Percentiles rank a stretch among this genome's conserved stretches.
Conservation (phyloP, 306 rosid genomes). For the Heteromeles arbutifolia region DNA sequence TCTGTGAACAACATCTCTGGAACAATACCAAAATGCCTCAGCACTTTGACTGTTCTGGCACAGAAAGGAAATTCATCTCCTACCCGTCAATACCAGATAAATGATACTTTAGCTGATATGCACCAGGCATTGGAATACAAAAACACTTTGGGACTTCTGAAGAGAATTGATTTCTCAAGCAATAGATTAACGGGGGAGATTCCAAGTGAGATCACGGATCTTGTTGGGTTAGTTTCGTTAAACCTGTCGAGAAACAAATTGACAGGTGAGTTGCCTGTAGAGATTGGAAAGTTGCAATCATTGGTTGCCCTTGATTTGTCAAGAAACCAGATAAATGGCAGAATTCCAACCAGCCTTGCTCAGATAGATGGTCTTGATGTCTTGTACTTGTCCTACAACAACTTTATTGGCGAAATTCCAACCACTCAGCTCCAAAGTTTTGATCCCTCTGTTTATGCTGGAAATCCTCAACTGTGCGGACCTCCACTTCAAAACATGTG, state of each 20-base stretch:
- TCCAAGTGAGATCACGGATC: too few species aligned
- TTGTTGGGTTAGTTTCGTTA: neutral
- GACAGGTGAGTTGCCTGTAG: neutral
- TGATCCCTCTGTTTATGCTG: neutral
- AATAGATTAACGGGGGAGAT: neutral
- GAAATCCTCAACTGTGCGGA: constrained; percentile 12
- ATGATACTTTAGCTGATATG: too few species aligned
- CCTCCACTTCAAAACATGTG: neutral
- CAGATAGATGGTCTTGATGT: neutral
- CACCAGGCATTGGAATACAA: too few species aligned
- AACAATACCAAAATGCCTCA: neutral
- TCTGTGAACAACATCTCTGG: constrained; percentile 1
- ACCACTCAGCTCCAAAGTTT: neutral
- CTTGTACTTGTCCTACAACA: neutral
- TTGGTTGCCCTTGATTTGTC: constrained; percentile 8
- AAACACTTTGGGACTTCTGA: neutral
- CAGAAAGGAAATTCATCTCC: neutral
- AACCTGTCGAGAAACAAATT: constrained; percentile 6
- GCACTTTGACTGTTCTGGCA: neutral
- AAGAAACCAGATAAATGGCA: neutral
- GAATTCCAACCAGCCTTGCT: constrained; percentile 9
- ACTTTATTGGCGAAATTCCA: neutral
- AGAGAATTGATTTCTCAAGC: constrained; percentile 8
- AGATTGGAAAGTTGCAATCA: neutral
- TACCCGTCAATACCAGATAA: neutral